phyloP scores from a whole-genome alignment of 2,329 filamentous ascomycete species.

The Epicoccum sorghinum region DNA sequence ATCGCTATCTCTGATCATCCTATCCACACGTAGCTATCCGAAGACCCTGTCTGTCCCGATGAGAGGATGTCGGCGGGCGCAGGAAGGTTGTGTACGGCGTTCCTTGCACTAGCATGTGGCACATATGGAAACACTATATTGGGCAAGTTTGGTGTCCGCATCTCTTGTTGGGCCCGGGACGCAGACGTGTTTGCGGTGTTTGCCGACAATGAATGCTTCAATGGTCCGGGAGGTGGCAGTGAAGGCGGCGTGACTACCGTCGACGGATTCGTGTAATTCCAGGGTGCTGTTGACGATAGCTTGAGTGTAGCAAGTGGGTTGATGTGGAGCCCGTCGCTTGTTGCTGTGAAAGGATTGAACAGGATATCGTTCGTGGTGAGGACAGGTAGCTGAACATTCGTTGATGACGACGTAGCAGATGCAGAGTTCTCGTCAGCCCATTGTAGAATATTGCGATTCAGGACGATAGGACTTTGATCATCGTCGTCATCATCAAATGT shows the following conservation, averaged over 20 bases:
- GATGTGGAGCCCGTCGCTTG: constrained; percentile 35
- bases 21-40: constrained; percentile 23
- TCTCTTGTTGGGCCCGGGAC: not conserved
- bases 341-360: constrained; percentile 20
- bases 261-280: constrained; percentile 9
- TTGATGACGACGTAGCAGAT: not conserved
- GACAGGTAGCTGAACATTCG: not conserved
- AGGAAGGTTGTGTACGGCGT: constrained; percentile 38
- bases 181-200: not conserved
- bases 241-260: not conserved
- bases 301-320: constrained; percentile 40
- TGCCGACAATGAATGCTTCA: not conserved
- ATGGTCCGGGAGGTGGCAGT: not conserved
- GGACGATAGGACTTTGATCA: constrained; percentile 36
- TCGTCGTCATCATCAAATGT: constrained; percentile 31
- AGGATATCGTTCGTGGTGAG: constrained; percentile 5
- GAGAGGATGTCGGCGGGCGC: constrained; percentile 42
- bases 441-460: constrained; percentile 48
- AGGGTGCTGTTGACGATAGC: constrained; percentile 22
- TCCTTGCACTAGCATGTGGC: constrained; percentile 33
- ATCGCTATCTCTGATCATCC: not conserved
- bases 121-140: constrained; percentile 42
- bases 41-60: constrained; percentile 8
- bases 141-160: constrained; percentile 38
- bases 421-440: constrained; percentile 46